Percentiles rank a stretch among this genome's conserved stretches.
Conservation (phyloP, 2,329 filamentous ascomycete species). For the Knoxdaviesia capensis region DNA sequence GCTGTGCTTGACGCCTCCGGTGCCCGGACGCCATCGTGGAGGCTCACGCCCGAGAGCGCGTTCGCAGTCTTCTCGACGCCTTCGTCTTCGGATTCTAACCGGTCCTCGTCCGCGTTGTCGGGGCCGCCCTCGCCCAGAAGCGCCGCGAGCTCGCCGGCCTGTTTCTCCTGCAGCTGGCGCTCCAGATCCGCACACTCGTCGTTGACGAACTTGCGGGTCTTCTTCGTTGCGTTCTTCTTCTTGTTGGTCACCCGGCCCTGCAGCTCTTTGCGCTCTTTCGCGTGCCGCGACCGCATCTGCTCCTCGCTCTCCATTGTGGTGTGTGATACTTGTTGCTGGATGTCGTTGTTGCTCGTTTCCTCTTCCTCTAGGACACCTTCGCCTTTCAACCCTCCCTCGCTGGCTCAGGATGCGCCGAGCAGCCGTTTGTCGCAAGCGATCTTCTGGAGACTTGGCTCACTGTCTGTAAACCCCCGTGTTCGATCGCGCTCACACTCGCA, state of each 20-base stretch:
- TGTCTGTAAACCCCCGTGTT: too few relatives aligned
- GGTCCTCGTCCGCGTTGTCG: conserved; percentile 9
- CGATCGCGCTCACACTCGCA: too few relatives aligned
- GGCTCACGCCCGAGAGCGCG: conserved; percentile 8
- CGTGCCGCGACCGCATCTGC: conserved; percentile 57
- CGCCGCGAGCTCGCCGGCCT: conserved; percentile 36
- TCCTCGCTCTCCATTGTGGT: conserved; percentile 36
- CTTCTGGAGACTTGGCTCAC: too few relatives aligned
- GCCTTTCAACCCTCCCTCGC: too few relatives aligned
- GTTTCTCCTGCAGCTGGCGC: conserved; percentile 41
- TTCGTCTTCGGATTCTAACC: conserved; percentile 6
- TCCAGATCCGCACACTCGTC: conserved; percentile 58
- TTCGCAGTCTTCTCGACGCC: conserved; percentile 5
- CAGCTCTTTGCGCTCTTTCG: conserved; percentile 74
- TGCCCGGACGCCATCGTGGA: conserved; percentile 1
- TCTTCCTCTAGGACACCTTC: too few relatives aligned
- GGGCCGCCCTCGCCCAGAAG: conserved; percentile 13
- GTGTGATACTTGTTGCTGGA: background rate
- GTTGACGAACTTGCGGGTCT: conserved; percentile 55
- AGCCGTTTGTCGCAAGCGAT: too few relatives aligned
- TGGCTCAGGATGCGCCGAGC: too few relatives aligned
- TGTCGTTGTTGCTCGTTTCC: background rate
- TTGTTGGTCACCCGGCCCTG: conserved; percentile 76
- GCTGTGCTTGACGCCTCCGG: conserved; percentile 4
- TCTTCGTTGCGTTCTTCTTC: conserved; percentile 92